Evolutionary conservation across 2,329 filamentous ascomycete species (phyloP).

Genomic region (Fusarium compactum): DNA sequence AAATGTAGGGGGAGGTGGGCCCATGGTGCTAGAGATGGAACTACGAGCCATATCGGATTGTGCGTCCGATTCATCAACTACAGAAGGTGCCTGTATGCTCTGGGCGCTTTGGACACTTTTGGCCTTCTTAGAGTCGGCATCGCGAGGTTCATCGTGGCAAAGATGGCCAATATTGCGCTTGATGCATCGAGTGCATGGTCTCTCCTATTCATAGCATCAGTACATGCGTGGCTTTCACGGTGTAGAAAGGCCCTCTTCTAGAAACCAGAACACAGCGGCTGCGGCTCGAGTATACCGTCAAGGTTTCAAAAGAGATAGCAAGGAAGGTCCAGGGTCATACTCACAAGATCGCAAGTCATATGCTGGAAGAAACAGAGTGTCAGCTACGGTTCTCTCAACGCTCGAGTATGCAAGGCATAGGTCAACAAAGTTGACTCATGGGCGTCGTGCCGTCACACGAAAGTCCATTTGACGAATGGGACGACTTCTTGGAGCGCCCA

Average conservation of each 20-base stretch:
- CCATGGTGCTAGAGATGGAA: slow-evolving; percentile 70
- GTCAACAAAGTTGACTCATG: slow-evolving; percentile 19
- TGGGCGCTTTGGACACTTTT: slow-evolving; percentile 67
- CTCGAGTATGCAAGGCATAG: slow-evolving; percentile 29
- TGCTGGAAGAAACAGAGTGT: slow-evolving; percentile 66
- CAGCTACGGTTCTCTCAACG: slow-evolving; percentile 43
- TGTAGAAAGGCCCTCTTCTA: slow-evolving; percentile 22
- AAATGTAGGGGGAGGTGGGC: slow-evolving; percentile 61
- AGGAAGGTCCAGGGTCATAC: slow-evolving; percentile 52
- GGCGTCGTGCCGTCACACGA: slow-evolving; percentile 36
- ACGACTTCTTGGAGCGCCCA: slow-evolving; percentile 30
- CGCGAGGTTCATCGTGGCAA: slow-evolving; percentile 96
- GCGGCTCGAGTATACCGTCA: slow-evolving; percentile 18
- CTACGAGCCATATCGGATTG: slow-evolving; percentile 63
- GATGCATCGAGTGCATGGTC: slow-evolving; percentile 96
- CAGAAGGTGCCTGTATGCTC: slow-evolving; percentile 60
- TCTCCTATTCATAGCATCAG: slow-evolving; percentile 71
- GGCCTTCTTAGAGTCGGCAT: slow-evolving; percentile 81
- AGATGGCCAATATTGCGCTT: slow-evolving; percentile 99
- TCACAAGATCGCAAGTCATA: slow-evolving; percentile 93
- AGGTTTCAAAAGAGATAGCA: slow-evolving; percentile 43
- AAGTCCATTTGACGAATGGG: slow-evolving; percentile 28
- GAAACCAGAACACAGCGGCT: slow-evolving; percentile 21
- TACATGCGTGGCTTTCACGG: slow-evolving; percentile 26
- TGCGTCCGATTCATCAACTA: slow-evolving; percentile 71